Percentiles rank a stretch among this genome's conserved stretches.
phyloP scores from a whole-genome alignment of 2,329 filamentous ascomycete genomes.

The Huntiella moniliformis region DNA sequence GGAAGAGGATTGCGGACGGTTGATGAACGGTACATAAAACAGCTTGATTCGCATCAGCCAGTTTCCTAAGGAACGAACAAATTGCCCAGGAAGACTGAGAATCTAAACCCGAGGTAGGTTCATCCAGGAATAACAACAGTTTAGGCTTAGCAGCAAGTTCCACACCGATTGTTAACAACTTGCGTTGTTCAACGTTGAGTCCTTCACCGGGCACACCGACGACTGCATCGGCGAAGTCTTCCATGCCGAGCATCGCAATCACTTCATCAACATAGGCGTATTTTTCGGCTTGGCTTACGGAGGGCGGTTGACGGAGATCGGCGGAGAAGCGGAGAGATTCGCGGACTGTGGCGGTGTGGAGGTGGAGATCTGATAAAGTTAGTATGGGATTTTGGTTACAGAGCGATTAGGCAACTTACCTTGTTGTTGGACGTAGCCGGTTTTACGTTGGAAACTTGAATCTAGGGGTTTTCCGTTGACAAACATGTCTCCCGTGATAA shows the following conservation, averaged over 20 bases:
- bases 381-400: conserved; percentile 9
- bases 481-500: conserved; percentile 68
- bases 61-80: conserved; percentile 39
- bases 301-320: conserved; percentile 36
- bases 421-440: conserved; percentile 64
- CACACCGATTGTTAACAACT: conserved; percentile 43
- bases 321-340: conserved; percentile 37
- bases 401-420: conserved; percentile 18
- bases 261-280: conserved; percentile 43
- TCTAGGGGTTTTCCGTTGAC: conserved; percentile 49
- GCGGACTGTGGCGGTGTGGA: conserved; percentile 34
- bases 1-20: conserved; percentile 33
- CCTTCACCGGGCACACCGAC: conserved; percentile 44
- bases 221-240: conserved; percentile 45
- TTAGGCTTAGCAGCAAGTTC: conserved; percentile 37
- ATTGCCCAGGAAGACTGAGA: conserved; percentile 46
- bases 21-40: conserved; percentile 38
- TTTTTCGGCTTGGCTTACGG: conserved; percentile 37
- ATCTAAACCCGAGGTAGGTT: conserved; percentile 43
- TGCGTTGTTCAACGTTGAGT: conserved; percentile 42
- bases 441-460: conserved; percentile 74
- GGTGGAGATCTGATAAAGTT: conserved; percentile 28
- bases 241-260: conserved; percentile 47
- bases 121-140: conserved; percentile 42
- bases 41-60: conserved; percentile 35